These are phyloP conservation scores for Platanthera guangdongensis DNA, from an alignment of 106 monocot genomes.

Conservation along the genomic window DNA sequence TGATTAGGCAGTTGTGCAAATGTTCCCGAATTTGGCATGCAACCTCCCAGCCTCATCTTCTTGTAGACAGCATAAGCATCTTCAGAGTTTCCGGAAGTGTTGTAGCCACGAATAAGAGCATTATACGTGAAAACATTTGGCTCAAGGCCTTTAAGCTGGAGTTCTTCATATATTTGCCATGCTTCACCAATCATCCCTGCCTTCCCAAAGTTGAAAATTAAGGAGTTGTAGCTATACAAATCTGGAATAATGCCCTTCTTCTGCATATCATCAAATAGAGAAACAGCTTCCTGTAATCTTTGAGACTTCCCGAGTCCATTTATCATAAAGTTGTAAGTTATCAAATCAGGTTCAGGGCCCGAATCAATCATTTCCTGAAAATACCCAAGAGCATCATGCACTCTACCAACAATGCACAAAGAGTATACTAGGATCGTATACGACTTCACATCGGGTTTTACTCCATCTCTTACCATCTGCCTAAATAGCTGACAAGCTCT, in stretches of 20 bases:
- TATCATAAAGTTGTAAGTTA: conserved; percentile 73
- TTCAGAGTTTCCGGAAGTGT: conserved; percentile 47
- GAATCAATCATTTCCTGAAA: conserved; percentile 47
- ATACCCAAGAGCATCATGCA: conserved; percentile 53
- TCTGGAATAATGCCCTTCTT: conserved; percentile 65
- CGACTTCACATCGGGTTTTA: conserved; percentile 73
- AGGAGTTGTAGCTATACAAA: conserved; percentile 82
- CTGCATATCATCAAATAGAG: conserved; percentile 73
- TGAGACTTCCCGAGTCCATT: conserved; percentile 59
- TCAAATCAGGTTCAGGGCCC: conserved; percentile 72
- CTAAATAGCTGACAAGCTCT: conserved; percentile 53
- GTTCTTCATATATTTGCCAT: conserved; percentile 73
- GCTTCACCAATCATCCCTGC: conserved; percentile 69
- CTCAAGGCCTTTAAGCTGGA: conserved; percentile 50
- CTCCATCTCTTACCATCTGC: conserved; percentile 57
- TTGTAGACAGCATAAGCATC: conserved; percentile 62
- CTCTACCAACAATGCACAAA: conserved; percentile 34
- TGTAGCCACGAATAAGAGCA: conserved; percentile 79
- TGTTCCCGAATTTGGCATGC: conserved; percentile 75
- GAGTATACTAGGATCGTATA: conserved; percentile 66
- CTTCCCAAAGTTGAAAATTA: conserved; percentile 73
- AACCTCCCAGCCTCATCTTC: conserved; percentile 69
- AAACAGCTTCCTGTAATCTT: conserved; percentile 55
- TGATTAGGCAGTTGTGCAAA: conserved; percentile 78
- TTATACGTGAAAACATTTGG: conserved; percentile 96